Evolutionary conservation across 2,329 filamentous ascomycete species (phyloP), one percentile per base, ranked within the genome.

Genomic region (Venturia effusa): DNA sequence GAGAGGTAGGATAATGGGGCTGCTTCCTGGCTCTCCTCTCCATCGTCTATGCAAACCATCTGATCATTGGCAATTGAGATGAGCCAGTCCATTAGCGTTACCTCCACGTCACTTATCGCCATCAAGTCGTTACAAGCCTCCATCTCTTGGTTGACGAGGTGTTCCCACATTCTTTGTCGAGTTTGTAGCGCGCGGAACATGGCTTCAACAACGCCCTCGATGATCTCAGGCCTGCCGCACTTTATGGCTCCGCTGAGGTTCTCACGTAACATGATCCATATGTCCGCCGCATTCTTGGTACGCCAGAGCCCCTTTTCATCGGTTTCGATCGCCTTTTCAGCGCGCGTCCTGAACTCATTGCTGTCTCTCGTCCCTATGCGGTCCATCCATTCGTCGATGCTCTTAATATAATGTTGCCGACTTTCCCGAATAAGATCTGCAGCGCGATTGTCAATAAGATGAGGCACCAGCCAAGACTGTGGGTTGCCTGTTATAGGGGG

Each of bases 51-150:
- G 75, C 92, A 97, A 64, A 92, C 92, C 73, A 99, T 97, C 75
- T 99, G 94, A 77, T 99, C 94, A 77, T 99, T 99, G 69, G 95
- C 94, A 64, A 95, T 91, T 57, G 94, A 92, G 62, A 99, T 87
- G 64, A 99, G 87, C 92, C 93, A 99, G 77, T 99, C 94, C 71
- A 87, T 84, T 54, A 87, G 74, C 24, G 81, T 75, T 73, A 96
- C 90, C 34, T 96, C 79, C 3, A 88, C 85, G 73, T 96, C 91
- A 22, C 73, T 67, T 71, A 89, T 87, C 19, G 85, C 83, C 62
- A 65, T 77, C 70, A 66, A 77, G 69, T 65, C 72, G 69, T 74
- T 88, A 75, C 91, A 96, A 70, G 86, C 88, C 61, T 80, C 78
- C 24, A 87, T 87, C 77, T 99, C 94, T 22, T 92, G 88, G 67